phyloP scores from a whole-genome alignment of 1,284 basidiomycete species.

The Ceratobasidium sp. region DNA sequence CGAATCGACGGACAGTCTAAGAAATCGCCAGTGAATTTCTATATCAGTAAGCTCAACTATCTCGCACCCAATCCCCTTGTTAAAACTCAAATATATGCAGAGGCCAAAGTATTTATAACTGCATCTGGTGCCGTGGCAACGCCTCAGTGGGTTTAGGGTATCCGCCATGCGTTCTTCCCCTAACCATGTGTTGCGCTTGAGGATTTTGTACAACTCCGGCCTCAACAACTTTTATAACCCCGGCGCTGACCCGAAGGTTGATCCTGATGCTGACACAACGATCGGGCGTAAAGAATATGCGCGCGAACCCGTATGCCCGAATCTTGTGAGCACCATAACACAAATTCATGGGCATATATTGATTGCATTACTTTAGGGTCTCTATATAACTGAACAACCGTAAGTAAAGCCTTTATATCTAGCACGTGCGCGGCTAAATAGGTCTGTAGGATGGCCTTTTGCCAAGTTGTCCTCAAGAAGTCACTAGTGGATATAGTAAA shows the following conservation, averaged over 20 bases:
- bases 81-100: not conserved
- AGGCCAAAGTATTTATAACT: constrained; percentile 6
- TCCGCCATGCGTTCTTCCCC: not conserved
- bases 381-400: constrained; percentile 21
- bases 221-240: constrained; percentile 15
- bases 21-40: not conserved
- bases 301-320: too few species aligned
- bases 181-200: not conserved
- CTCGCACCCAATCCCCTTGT: not conserved
- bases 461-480: constrained; percentile 20
- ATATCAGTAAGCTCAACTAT: not conserved
- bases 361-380: too few species aligned
- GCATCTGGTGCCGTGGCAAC: not conserved
- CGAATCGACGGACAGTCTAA: not conserved
- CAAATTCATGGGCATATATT: too few species aligned
- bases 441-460: constrained; percentile 7
- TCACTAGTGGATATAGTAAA: not conserved
- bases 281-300: too few species aligned
- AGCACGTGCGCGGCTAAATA: too few species aligned
- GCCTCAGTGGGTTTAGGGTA: constrained; percentile 11
- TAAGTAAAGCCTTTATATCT: not conserved
- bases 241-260: too few species aligned
- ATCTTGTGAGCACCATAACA: too few species aligned
- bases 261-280: too few species aligned
- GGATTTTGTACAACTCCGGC: constrained; percentile 11